Evolutionary conservation across 164 flowering plant genomes (phyloP).

Genomic region (Umbilicus rupestris): DNA sequence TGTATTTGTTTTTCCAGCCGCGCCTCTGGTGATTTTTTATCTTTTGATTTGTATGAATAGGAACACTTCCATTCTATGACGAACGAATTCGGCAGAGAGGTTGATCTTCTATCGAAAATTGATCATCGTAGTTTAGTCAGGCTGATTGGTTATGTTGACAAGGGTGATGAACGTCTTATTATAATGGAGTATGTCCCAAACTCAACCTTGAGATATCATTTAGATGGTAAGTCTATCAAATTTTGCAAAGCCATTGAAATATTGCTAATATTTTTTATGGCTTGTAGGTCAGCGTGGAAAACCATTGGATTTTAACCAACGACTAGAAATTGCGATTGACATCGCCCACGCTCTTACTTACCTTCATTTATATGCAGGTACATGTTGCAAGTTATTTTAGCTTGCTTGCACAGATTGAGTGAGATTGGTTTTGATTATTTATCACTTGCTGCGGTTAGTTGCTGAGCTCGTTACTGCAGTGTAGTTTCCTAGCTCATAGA

Average conservation of each 20-base stretch:
- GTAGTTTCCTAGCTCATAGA: too few species aligned
- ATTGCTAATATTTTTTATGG: neutral
- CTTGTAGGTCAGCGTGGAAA: slow-evolving; percentile 58
- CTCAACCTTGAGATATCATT: slow-evolving; percentile 91
- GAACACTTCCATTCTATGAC: slow-evolving; percentile 49
- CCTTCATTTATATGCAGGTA: slow-evolving; percentile 79
- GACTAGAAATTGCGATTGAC: slow-evolving; percentile 84
- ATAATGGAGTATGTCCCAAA: slow-evolving; percentile 86
- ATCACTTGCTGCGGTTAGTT: too few species aligned
- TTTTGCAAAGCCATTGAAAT: neutral
- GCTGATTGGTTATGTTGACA: slow-evolving; percentile 83
- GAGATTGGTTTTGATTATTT: too few species aligned
- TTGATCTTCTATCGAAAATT: slow-evolving; percentile 80
- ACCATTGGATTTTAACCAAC: slow-evolving; percentile 75
- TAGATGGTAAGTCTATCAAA: slow-evolving; percentile 60
- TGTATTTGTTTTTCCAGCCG: slow-evolving; percentile 6
- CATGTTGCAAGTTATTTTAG: neutral
- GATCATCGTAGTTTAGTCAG: slow-evolving; percentile 86
- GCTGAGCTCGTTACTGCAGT: too few species aligned
- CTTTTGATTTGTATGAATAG: slow-evolving; percentile 23
- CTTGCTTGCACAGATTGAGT: too few species aligned
- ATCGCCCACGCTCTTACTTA: slow-evolving; percentile 85
- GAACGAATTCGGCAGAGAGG: slow-evolving; percentile 82
- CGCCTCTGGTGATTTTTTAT: neutral
- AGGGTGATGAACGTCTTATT: slow-evolving; percentile 75